phyloP scores from a whole-genome alignment of 495 filamentous ascomycete species.

The Coniosporium apollinis region DNA sequence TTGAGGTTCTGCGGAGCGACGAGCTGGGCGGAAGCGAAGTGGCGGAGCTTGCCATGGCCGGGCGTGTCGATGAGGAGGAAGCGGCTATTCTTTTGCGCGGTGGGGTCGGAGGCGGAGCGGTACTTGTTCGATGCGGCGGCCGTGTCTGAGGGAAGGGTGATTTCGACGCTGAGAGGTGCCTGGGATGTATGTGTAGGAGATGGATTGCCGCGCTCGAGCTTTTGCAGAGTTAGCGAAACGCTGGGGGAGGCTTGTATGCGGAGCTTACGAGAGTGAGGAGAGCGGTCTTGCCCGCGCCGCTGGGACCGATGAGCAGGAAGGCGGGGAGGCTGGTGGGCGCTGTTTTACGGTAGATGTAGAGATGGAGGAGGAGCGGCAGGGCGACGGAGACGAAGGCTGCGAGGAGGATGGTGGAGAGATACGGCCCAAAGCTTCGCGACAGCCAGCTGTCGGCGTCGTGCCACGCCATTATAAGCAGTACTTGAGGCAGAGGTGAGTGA shows the following conservation, averaged over 20 bases:
- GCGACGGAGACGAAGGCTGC: constrained; percentile 53
- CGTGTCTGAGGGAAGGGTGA: constrained; percentile 45
- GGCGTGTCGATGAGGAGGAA: constrained; percentile 80
- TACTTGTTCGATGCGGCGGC: constrained; percentile 48
- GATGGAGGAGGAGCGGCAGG: constrained; percentile 71
- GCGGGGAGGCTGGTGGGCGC: constrained; percentile 54
- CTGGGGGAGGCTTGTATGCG: too few species aligned
- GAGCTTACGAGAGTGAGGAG: constrained; percentile 65
- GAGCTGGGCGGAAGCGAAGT: constrained; percentile 22
- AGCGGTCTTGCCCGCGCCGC: constrained; percentile 74
- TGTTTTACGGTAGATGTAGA: constrained; percentile 48
- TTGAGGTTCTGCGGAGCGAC: constrained; percentile 33
- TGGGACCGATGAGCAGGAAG: constrained; percentile 73
- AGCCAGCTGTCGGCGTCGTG: constrained; percentile 17
- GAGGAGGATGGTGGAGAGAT: constrained; percentile 35
- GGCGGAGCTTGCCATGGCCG: constrained; percentile 84
- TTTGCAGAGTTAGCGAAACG: constrained; percentile 1
- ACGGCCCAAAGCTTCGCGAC: constrained; percentile 20
- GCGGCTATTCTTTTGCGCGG: constrained; percentile 42
- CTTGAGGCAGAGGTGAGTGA: too few species aligned
- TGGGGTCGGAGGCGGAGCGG: constrained; percentile 52
- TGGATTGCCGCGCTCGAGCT: constrained; percentile 32
- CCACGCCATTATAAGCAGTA: constrained; percentile 18
- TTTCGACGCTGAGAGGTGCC: constrained; percentile 50
- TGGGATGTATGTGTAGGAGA: constrained; percentile 72